These are phyloP conservation scores for Phytophthora megakarya DNA, from an alignment of 352 stramenopile species.

Conservation along the genomic window DNA sequence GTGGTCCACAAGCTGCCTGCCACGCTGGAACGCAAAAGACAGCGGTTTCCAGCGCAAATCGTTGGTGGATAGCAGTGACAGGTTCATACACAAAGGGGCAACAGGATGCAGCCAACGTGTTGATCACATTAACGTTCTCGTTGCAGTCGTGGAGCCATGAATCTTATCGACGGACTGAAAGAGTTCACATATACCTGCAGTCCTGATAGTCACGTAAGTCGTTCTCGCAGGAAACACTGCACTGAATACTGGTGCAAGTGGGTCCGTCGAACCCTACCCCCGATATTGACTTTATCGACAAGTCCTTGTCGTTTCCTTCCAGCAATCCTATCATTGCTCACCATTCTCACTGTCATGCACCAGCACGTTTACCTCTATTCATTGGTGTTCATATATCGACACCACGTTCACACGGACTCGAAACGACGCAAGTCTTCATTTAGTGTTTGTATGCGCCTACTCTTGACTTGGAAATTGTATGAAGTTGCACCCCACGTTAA, in stretches of 20 bases:
- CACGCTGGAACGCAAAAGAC: too few relatives aligned
- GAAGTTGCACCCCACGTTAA: constrained; percentile 7
- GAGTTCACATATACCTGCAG: neutral
- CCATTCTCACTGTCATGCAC: neutral
- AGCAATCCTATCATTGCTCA: neutral
- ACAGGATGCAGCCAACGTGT: neutral
- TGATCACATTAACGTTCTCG: neutral
- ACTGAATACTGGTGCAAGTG: constrained; percentile 1
- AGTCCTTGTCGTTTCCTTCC: neutral
- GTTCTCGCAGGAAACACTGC: neutral
- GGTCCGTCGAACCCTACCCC: neutral
- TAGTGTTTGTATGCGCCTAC: constrained; percentile 1
- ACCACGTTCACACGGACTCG: too few relatives aligned
- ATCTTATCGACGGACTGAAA: too few relatives aligned
- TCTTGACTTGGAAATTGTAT: constrained; percentile 15
- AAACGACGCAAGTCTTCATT: constrained; percentile 3
- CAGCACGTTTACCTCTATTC: neutral
- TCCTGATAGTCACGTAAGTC: neutral
- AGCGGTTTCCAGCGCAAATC: neutral
- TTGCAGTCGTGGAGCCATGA: too few relatives aligned
- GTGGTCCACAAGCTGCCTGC: too few relatives aligned
- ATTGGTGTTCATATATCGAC: neutral
- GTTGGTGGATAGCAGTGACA: neutral
- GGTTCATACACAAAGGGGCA: neutral
- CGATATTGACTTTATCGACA: neutral